phyloP scores from a whole-genome alignment of 2,329 filamentous ascomycete species.

The Reticulascus tulasneorum region DNA sequence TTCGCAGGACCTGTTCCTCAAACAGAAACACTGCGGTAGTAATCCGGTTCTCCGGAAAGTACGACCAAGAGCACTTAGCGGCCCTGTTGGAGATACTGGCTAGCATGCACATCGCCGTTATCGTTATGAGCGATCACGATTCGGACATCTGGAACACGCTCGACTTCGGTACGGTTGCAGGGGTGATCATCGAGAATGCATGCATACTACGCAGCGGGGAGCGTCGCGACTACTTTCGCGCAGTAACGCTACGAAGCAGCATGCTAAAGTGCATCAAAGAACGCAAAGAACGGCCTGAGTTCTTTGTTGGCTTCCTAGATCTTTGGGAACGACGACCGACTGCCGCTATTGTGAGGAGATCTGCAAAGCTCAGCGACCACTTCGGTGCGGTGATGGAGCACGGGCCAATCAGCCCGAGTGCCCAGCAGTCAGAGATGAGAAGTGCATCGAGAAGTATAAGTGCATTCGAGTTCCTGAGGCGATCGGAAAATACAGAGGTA shows the following conservation, averaged over 20 bases:
- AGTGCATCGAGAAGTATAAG: slow-evolving; percentile 19
- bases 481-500: slow-evolving; percentile 25
- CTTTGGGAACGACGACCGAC: slow-evolving; percentile 27
- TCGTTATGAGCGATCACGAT: slow-evolving; percentile 20
- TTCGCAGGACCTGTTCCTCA: too few relatives aligned
- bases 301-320: slow-evolving; percentile 33
- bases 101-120: too few relatives aligned
- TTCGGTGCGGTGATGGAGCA: slow-evolving; percentile 30
- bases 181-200: slow-evolving; percentile 37
- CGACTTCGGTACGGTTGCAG: slow-evolving; percentile 27
- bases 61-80: too few relatives aligned
- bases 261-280: slow-evolving; percentile 24
- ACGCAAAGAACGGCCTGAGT: slow-evolving; percentile 25
- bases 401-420: slow-evolving; percentile 16
- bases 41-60: too few relatives aligned
- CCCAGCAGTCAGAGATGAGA: too few relatives aligned
- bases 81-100: too few relatives aligned
- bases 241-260: slow-evolving; percentile 26
- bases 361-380: slow-evolving; percentile 30
- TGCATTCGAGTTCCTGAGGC: slow-evolving; percentile 31
- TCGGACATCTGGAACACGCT: slow-evolving; percentile 15
- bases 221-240: slow-evolving; percentile 39
- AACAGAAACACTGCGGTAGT: too few relatives aligned
- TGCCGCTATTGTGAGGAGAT: slow-evolving; percentile 29
- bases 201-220: slow-evolving; percentile 35